Evolutionary conservation across 306 rosid species (phyloP).

Genomic region (Prinsepia uniflora): DNA sequence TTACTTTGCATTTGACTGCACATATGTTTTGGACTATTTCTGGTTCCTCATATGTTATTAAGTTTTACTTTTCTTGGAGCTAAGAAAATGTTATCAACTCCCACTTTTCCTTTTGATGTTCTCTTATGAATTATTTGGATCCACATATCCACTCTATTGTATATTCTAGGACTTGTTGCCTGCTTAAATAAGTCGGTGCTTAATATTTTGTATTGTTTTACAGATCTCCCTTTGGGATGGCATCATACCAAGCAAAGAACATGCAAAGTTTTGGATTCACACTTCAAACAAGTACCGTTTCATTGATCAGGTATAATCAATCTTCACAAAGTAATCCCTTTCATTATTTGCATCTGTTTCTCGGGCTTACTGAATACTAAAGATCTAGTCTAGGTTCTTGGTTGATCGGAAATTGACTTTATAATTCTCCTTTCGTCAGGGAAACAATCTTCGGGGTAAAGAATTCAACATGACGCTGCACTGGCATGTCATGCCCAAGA

Average conservation of each 20-base stretch:
- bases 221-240: slow-evolving; percentile 97
- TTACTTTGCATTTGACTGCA: slow-evolving; percentile 10
- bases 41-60: background rate
- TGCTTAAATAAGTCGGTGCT: background rate
- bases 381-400: background rate
- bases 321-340: background rate
- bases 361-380: background rate
- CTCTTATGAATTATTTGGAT: background rate
- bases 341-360: slow-evolving; percentile 13
- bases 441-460: slow-evolving; percentile 80
- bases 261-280: slow-evolving; percentile 73
- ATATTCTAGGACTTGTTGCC: background rate
- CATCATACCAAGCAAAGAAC: slow-evolving; percentile 78
- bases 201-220: slow-evolving; percentile 17
- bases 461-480: slow-evolving; percentile 87
- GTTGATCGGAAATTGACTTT: background rate
- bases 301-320: slow-evolving; percentile 51
- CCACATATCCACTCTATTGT: background rate
- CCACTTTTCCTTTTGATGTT: background rate
- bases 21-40: background rate
- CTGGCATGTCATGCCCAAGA: slow-evolving; percentile 99
- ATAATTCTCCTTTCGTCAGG: slow-evolving; percentile 41
- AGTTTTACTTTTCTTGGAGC: background rate
- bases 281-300: slow-evolving; percentile 82
- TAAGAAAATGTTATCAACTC: background rate